Evolutionary conservation across 2,329 filamentous ascomycete genomes (phyloP).

Genomic region (Geoglossum cookeanum): DNA sequence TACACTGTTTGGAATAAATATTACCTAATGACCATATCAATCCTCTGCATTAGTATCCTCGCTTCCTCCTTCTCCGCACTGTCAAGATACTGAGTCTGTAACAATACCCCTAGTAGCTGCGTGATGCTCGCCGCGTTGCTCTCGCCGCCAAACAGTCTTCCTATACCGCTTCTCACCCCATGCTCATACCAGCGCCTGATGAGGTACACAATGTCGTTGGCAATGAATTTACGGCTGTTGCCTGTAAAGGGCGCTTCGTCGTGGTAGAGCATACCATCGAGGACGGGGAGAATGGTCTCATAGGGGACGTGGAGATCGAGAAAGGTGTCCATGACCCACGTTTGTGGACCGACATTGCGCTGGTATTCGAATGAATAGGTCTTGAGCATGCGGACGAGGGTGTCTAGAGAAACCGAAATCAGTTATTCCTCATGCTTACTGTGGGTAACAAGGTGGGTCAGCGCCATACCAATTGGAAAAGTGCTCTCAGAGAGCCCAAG

Average conservation of each 20-base stretch:
- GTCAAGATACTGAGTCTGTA: constrained; percentile 1
- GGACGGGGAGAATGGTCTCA: constrained; percentile 39
- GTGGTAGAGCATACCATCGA: constrained; percentile 49
- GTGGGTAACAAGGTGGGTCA: not conserved
- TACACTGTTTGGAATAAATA: not conserved
- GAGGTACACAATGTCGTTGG: constrained; percentile 41
- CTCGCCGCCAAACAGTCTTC: constrained; percentile 39
- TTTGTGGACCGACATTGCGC: constrained; percentile 26
- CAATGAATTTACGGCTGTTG: constrained; percentile 34
- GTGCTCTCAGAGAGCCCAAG: constrained; percentile 35
- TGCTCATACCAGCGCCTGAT: constrained; percentile 41
- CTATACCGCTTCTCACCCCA: constrained; percentile 32
- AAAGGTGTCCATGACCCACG: constrained; percentile 47
- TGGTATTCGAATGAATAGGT: constrained; percentile 32
- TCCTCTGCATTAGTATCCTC: not conserved
- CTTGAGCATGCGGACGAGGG: constrained; percentile 35
- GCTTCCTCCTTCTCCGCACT: constrained; percentile 7
- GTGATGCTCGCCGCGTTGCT: constrained; percentile 31
- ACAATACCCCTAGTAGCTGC: constrained; percentile 20
- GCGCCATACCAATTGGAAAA: constrained; percentile 29
- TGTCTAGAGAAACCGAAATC: constrained; percentile 16
- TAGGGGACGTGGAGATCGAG: constrained; percentile 41
- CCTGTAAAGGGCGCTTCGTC: constrained; percentile 46
- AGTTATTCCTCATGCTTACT: constrained; percentile 6
- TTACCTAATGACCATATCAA: not conserved